A percentile compares a stretch with the other conserved stretches of the same genome.
phyloP scores from a whole-genome alignment of 225 moss, liverwort and hornwort genomes.

The Lunularia cruciata region DNA sequence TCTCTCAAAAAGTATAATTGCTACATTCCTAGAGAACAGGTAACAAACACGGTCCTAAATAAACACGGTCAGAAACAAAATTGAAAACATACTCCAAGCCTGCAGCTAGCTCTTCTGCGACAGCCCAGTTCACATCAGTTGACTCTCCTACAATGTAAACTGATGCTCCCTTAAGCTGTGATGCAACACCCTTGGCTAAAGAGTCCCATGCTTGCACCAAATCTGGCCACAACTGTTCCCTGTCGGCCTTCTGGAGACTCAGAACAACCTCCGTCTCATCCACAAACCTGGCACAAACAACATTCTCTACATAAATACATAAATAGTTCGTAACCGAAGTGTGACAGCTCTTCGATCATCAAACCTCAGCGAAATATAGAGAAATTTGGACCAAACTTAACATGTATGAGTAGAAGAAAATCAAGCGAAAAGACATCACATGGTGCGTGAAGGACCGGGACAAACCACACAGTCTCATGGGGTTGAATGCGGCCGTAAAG shows the following conservation, averaged over 20 bases:
- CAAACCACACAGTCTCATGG: constrained; percentile 88
- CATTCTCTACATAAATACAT: neutral
- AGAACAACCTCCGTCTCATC: constrained; percentile 75
- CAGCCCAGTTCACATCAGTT: constrained; percentile 78
- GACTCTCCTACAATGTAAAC: constrained; percentile 79
- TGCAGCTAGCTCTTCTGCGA: constrained; percentile 71
- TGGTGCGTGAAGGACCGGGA: neutral
- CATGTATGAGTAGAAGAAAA: neutral
- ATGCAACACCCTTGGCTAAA: constrained; percentile 65
- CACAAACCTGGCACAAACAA: constrained; percentile 66
- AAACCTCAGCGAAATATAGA: too few relatives aligned
- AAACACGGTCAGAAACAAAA: neutral
- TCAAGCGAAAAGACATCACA: neutral
- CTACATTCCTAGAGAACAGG: neutral
- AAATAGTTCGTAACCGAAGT: too few relatives aligned
- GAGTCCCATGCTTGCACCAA: constrained; percentile 84
- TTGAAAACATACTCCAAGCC: constrained; percentile 64
- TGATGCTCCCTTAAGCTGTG: constrained; percentile 82
- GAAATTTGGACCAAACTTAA: too few relatives aligned
- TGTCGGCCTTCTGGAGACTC: constrained; percentile 82
- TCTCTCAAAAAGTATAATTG: neutral
- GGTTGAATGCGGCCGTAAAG: constrained; percentile 83
- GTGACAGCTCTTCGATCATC: too few relatives aligned
- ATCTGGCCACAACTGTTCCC: constrained; percentile 76
- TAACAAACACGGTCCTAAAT: too few relatives aligned